A percentile compares a stretch with the other conserved stretches of the same genome.
Conservation (phyloP, 2,329 filamentous ascomycete species). For the Sporothrix humicola region DNA sequence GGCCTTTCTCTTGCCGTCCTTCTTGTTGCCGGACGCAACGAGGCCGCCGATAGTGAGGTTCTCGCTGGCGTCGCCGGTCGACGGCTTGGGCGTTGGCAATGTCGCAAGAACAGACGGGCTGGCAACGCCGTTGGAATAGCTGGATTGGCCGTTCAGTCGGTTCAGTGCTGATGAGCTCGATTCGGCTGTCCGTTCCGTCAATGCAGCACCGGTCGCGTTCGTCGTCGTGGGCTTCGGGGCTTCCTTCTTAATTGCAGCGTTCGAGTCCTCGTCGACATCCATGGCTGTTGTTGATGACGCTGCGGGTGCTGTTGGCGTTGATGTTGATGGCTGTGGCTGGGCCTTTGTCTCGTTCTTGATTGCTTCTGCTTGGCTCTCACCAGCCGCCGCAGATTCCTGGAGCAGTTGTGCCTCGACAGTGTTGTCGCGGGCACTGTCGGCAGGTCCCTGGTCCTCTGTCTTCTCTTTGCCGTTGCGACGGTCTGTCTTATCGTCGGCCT, state of each 20-base stretch:
- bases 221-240: background rate
- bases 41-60: slow-evolving; percentile 28
- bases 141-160: slow-evolving; percentile 5
- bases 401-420: slow-evolving; percentile 53
- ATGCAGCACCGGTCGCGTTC: background rate
- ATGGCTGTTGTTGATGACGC: background rate
- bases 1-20: slow-evolving; percentile 34
- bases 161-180: background rate
- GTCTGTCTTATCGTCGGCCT: slow-evolving; percentile 52
- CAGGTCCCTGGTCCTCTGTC: background rate
- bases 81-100: slow-evolving; percentile 36
- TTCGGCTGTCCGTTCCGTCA: background rate
- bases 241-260: background rate
- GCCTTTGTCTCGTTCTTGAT: background rate
- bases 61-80: slow-evolving; percentile 33
- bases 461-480: slow-evolving; percentile 40
- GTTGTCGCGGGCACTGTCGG: slow-evolving; percentile 31
- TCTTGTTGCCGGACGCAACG: slow-evolving; percentile 15
- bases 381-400: slow-evolving; percentile 50
- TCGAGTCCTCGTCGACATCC: slow-evolving; percentile 20
- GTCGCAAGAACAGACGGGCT: slow-evolving; percentile 26
- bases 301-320: background rate
- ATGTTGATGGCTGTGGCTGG: background rate
- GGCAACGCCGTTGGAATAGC: background rate
- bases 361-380: slow-evolving; percentile 28